Conservation (phyloP, 108 stramenopile species). For the Chaetoceros tenuissimus region DNA sequence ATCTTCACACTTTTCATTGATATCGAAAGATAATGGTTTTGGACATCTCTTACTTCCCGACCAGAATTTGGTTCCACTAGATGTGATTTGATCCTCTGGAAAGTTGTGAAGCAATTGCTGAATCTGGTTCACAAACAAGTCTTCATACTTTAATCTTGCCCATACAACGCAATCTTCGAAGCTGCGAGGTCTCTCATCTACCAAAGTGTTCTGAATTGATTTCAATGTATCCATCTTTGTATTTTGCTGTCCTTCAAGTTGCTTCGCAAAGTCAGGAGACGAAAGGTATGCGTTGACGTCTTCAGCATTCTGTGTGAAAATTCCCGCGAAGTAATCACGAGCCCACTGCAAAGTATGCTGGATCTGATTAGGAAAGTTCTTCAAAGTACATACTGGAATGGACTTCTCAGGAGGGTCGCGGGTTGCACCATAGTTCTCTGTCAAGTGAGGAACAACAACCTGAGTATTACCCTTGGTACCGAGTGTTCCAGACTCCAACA, state of each 20-base stretch:
- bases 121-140: constrained; percentile 91
- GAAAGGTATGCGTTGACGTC: constrained; percentile 91
- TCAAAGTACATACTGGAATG: constrained; percentile 98
- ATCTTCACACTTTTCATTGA: constrained; percentile 71
- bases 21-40: constrained; percentile 77
- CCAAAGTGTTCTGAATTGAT: constrained; percentile 68
- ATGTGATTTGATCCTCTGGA: constrained; percentile 88
- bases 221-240: constrained; percentile 85
- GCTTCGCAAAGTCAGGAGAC: constrained; percentile 57
- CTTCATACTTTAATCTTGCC: constrained; percentile 93
- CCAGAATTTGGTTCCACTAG: constrained; percentile 91
- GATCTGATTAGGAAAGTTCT: constrained; percentile 99
- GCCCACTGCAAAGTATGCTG: constrained; percentile 99
- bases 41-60: constrained; percentile 95
- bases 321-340: constrained; percentile 97
- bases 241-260: constrained; percentile 84
- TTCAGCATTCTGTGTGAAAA: constrained; percentile 91
- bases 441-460: constrained; percentile 92
- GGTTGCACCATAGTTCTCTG: constrained; percentile 97
- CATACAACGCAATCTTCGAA: constrained; percentile 94
- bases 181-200: constrained; percentile 76
- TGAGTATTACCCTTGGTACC: constrained; percentile 98
- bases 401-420: constrained; percentile 97
- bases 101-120: constrained; percentile 94
- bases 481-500: constrained; percentile 97